Base-by-base conservation (phyloP, 441 rosid genomes). In the Dalechampia spathulata region DNA sequence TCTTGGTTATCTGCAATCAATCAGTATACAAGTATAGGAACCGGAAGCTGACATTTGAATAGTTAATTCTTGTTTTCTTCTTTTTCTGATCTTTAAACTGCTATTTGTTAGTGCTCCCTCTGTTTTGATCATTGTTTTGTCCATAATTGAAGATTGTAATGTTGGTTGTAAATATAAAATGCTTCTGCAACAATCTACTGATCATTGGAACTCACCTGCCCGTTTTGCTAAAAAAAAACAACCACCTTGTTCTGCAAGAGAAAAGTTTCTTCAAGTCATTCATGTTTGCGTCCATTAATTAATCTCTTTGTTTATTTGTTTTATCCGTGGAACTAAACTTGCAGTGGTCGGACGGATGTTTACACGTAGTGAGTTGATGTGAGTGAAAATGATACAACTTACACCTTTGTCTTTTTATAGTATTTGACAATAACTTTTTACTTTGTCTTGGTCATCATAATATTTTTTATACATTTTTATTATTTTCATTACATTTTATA, bases 1-100 rank as follows among this genome's bases (percentile, higher is more conserved):
- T 84, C 96, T 27, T 88, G 95, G 96, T 76, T 92, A 55, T 73
- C 90, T 7, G 76, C 83, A 2, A 62, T 88, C 57, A 88, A 88
- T 74, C 80, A 87, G 30, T 83, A 80, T 49, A 87, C 78, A 41
- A 66, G 78, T 22, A 74, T 79, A 5, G 81, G 86, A 61, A 73
- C 63, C 54, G 85, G 86, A n/a, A 83, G 85, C 78, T 90, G 73
- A 85, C 49, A 26, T 26, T 58, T 54, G 23, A 55, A 7, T 48
- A 21, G 16, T 16, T 30, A 9, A 25, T 26, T 11, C 7, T 0
- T 23, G 59, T 37, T 38, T 32, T 7, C 25, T 32, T 12, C 45
- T 7, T 21, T 30, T 17, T 7, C 36, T 62, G 26, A 13, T 47
- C 7, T 41, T 19, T 17, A 3, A 30, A 30, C 8, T 30, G 8